Conservation (phyloP, 2,329 filamentous ascomycete genomes). For the Aspergillus fijiensis region DNA sequence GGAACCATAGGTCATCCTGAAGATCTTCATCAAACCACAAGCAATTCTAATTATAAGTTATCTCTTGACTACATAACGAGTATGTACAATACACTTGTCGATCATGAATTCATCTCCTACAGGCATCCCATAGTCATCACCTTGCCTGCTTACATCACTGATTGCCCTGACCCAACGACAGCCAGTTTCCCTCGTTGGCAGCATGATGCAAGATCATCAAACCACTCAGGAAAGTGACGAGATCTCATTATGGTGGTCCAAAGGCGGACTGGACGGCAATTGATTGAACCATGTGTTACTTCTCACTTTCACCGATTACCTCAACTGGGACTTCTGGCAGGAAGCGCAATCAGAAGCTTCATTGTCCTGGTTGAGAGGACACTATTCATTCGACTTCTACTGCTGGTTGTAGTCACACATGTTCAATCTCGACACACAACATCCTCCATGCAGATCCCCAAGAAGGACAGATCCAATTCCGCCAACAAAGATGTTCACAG, state of each 20-base stretch:
- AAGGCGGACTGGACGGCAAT: too few relatives aligned
- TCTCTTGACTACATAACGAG: neutral
- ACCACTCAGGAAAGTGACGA: neutral
- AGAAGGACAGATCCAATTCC: too few relatives aligned
- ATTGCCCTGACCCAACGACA: neutral
- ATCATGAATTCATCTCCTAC: neutral
- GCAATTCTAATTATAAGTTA: neutral
- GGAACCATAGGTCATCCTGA: neutral
- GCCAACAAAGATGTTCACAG: too few relatives aligned
- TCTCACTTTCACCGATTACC: too few relatives aligned
- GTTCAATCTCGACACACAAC: too few relatives aligned
- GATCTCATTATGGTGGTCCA: neutral
- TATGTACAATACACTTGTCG: neutral
- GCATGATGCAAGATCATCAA: neutral
- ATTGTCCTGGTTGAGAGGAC: too few relatives aligned
- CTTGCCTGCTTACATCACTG: slow-evolving; percentile 3
- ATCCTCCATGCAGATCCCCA: too few relatives aligned
- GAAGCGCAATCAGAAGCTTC: too few relatives aligned
- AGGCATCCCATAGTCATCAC: neutral
- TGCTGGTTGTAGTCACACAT: too few relatives aligned
- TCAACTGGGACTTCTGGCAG: too few relatives aligned
- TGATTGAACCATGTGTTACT: too few relatives aligned
- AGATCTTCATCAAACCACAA: neutral
- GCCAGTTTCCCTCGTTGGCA: neutral
- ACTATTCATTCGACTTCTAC: too few relatives aligned